Conservation (phyloP, 768 basidiomycete species). For the Lentinula sp. region DNA sequence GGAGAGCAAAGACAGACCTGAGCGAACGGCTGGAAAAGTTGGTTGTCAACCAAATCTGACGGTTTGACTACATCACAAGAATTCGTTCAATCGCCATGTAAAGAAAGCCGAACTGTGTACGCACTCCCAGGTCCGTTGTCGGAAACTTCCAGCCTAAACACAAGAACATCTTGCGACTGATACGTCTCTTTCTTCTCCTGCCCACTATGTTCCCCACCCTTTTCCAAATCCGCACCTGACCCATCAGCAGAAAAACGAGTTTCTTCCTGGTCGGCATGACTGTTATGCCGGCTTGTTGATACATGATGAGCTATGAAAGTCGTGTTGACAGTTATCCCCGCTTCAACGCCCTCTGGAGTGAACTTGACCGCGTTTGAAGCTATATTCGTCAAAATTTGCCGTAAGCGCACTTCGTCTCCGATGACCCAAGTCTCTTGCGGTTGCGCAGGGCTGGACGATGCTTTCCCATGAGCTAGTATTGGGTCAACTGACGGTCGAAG, state of each 20-base stretch:
- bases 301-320: not conserved
- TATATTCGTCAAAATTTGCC: slow-evolving; percentile 31
- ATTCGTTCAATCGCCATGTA: not conserved
- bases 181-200: not conserved
- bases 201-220: not conserved
- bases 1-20: slow-evolving; percentile 4
- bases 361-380: slow-evolving; percentile 32
- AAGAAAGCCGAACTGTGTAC: not conserved
- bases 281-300: slow-evolving; percentile 8
- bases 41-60: slow-evolving; percentile 3
- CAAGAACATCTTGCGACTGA: slow-evolving; percentile 4
- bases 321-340: slow-evolving; percentile 7
- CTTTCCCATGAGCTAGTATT: not conserved
- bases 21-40: slow-evolving; percentile 7
- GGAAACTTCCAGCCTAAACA: slow-evolving; percentile 2
- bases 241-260: not conserved
- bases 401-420: slow-evolving; percentile 34
- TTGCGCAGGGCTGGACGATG: not conserved
- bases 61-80: slow-evolving; percentile 5
- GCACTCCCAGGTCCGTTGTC: slow-evolving; percentile 9
- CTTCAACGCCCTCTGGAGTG: slow-evolving; percentile 17
- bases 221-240: not conserved
- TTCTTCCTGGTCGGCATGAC: not conserved
- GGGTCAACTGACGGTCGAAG: not conserved
- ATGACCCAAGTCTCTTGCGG: slow-evolving; percentile 22